Evolutionary conservation across 768 basidiomycete species (phyloP).

Genomic region (Galerina sulciceps): DNA sequence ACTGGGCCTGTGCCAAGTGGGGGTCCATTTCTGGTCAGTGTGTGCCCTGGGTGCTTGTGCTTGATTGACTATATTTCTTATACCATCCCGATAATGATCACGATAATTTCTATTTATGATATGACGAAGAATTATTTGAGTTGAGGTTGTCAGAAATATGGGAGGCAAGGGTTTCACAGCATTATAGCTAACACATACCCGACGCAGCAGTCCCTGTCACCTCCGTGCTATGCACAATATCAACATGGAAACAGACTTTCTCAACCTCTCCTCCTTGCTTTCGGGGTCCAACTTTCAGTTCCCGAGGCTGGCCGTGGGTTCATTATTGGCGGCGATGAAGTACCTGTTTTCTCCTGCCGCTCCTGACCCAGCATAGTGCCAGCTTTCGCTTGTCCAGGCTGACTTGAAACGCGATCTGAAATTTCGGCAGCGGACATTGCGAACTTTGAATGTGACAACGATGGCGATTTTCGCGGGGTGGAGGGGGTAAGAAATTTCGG

Average conservation of each 20-base stretch:
- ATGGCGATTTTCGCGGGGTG: slow-evolving; percentile 23
- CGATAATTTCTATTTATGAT: too few species aligned
- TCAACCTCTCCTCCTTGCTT: slow-evolving; percentile 25
- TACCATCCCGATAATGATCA: too few species aligned
- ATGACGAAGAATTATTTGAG: too few species aligned
- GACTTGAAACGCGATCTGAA: not conserved
- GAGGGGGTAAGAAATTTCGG: slow-evolving; percentile 29
- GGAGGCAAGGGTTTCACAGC: too few species aligned
- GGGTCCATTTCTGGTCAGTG: too few species aligned
- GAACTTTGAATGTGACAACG: slow-evolving; percentile 9
- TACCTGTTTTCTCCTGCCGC: not conserved
- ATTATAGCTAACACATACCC: too few species aligned
- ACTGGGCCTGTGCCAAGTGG: too few species aligned
- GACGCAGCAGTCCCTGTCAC: too few species aligned
- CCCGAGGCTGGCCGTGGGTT: slow-evolving; percentile 15
- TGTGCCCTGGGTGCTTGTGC: too few species aligned
- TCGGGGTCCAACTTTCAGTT: slow-evolving; percentile 31
- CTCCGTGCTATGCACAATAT: too few species aligned
- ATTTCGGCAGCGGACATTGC: slow-evolving; percentile 4
- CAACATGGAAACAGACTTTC: not conserved
- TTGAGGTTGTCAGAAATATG: too few species aligned
- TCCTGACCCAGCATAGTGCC: not conserved
- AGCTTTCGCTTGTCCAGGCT: not conserved
- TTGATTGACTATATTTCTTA: too few species aligned
- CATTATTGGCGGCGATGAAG: slow-evolving; percentile 15